Evolutionary conservation across 2,329 filamentous ascomycete genomes (phyloP).

Genomic region (Hymenoscyphus albidus): DNA sequence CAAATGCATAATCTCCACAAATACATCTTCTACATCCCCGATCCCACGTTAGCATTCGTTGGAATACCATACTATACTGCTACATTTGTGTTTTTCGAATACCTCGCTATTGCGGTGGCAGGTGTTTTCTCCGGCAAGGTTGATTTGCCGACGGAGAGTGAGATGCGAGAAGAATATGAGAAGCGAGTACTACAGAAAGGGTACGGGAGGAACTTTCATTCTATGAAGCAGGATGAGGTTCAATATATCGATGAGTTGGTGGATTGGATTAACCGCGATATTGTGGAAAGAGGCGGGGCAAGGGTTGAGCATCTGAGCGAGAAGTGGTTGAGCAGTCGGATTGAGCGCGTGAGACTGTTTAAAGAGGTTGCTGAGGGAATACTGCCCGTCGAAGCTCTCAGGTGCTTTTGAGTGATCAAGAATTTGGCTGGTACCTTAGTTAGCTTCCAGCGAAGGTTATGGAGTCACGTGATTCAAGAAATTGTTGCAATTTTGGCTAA

Average conservation of each 20-base stretch:
- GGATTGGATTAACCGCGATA: slow-evolving; percentile 23
- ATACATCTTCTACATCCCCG: slow-evolving; percentile 50
- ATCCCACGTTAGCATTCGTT: slow-evolving; percentile 44
- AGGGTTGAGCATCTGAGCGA: slow-evolving; percentile 20
- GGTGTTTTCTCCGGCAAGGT: slow-evolving; percentile 40
- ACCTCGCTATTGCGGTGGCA: slow-evolving; percentile 45
- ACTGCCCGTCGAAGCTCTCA: neutral
- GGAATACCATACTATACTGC: slow-evolving; percentile 46
- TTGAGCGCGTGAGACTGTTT: neutral
- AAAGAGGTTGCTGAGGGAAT: slow-evolving; percentile 9
- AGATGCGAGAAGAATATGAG: slow-evolving; percentile 36
- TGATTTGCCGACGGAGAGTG: slow-evolving; percentile 35
- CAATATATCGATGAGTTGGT: slow-evolving; percentile 26
- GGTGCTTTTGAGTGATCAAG: neutral
- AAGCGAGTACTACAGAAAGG: slow-evolving; percentile 39
- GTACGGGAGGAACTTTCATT: slow-evolving; percentile 40
- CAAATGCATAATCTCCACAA: slow-evolving; percentile 48
- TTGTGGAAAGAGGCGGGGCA: slow-evolving; percentile 15
- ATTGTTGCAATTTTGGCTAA: too few relatives aligned
- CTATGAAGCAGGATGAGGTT: slow-evolving; percentile 33
- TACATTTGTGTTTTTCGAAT: slow-evolving; percentile 49
- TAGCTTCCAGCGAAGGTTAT: too few relatives aligned
- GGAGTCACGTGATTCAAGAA: too few relatives aligned
- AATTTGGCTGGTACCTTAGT: too few relatives aligned
- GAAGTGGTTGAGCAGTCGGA: slow-evolving; percentile 13